These are phyloP conservation scores for Trichothecium sympodiale DNA, from an alignment of 2,329 filamentous ascomycete species.

Conservation along the genomic window DNA sequence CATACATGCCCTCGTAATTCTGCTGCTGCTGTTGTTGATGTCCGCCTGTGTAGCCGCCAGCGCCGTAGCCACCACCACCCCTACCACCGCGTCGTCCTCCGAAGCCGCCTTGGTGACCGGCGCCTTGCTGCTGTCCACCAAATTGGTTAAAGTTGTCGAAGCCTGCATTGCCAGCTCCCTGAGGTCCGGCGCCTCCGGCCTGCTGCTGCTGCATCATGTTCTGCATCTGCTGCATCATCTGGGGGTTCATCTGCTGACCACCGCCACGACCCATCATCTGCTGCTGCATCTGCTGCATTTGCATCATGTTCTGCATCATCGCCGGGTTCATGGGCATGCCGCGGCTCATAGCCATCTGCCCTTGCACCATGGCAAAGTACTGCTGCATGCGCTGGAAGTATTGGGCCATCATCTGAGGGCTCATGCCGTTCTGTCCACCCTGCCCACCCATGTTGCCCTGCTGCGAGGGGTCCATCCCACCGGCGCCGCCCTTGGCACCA, in stretches of 20 bases:
- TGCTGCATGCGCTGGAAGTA: constrained; percentile 99
- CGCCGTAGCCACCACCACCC: constrained; percentile 11
- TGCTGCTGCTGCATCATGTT: constrained; percentile 28
- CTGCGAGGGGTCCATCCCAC: constrained; percentile 12
- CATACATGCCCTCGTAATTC: constrained; percentile 97
- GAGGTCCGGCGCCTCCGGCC: constrained; percentile 12
- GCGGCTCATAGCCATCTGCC: constrained; percentile 78
- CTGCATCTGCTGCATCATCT: constrained; percentile 51
- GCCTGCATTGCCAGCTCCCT: constrained; percentile 11
- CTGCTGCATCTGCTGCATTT: constrained; percentile 68
- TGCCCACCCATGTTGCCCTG: constrained; percentile 24
- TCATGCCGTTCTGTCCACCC: constrained; percentile 57
- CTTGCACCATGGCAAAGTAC: constrained; percentile 91
- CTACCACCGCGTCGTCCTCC: constrained; percentile 18
- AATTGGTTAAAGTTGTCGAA: constrained; percentile 15
- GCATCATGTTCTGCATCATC: constrained; percentile 67
- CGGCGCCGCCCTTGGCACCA: constrained; percentile 4
- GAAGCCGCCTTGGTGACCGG: constrained; percentile 21
- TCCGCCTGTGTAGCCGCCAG: constrained; percentile 21
- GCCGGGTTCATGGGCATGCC: constrained; percentile 61
- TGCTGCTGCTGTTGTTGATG: constrained; percentile 42
- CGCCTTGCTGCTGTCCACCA: constrained; percentile 2
- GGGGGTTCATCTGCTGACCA: constrained; percentile 30
- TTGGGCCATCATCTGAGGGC: constrained; percentile 93
- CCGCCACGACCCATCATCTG: constrained; percentile 36